Evolutionary conservation across 1,284 basidiomycete species (phyloP), one percentile per base, ranked within the genome.

Genomic region (Puccinia triticina): DNA sequence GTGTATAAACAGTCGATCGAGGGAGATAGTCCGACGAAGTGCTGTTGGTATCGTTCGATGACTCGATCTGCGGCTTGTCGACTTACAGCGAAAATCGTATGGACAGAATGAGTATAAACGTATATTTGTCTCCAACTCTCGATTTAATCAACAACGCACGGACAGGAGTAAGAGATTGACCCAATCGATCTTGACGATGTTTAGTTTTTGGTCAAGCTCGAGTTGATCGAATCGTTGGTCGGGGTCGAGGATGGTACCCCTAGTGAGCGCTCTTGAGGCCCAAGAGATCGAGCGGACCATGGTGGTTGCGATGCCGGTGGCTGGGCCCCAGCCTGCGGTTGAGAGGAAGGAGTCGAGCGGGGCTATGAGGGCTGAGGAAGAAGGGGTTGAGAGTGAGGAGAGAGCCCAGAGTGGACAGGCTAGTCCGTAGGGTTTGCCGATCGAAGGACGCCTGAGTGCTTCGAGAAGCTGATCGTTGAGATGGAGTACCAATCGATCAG

Each of bases 141-240:
- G 34, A 37, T 48, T 26, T 50, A 64, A 77, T 77, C 55, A 80
- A 72, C 40, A 32, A 73, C 78, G 66, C 53, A 81, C 78, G 48
- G 78, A 81, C 55, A 81, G 55, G 29, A 81, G 67, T 32, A 55
- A 71, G 64, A 81, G 59, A 53, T 81, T 53, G 29, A 81, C 71
- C 78, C 78, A 81, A 81, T 81, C 78, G 32, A 72, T 73, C 23
- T 81, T 81, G n/a, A 81, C 78, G 16, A 71, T 23, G n/a, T 57
- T 40, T n/a, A 69, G 34, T 37, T 72, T 69, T 50, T 81, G 78
- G 12, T 81, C 57, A 3, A 81, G 78, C 32, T 81, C 78, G 29
- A 81, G 69, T 66, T 74, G 67, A 53, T 81, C 53, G 50, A 81
- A 73, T 32, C 69, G 34, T n/a, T 81, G 78, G 32, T 81, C 69